Base-by-base conservation (phyloP, 2,329 filamentous ascomycete genomes). In the Colletotrichum trifolii region DNA sequence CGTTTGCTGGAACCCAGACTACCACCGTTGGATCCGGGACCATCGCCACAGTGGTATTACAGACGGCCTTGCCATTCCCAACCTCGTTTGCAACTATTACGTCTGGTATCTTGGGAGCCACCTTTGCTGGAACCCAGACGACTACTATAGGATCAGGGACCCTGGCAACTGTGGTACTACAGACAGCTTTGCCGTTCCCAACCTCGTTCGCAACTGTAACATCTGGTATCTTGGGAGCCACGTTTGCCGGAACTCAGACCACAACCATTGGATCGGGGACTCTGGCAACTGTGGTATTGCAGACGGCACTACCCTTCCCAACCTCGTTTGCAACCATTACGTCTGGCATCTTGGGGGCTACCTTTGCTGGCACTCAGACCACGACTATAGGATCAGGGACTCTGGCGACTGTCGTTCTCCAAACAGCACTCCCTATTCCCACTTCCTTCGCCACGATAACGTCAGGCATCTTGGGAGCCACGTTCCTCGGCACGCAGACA, bases 271-370 rank as follows among this genome's bases (percentile, higher is more conserved):
- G 38, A 5, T 36, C 8, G 2, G 61, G 61, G 2, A 55, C 43
- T 1, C 15, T 64, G n/a, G 62, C 43, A 7, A 64, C 62, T 2
- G 50, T 64, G 8, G 8, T 52, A 2, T 10, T 64, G 1, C 38
- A 61, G 9, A 61, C 62, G 6, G 39, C 62, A 2, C 25, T 64
- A 8, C 62, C 62, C 3, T 35, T 64, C 12, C 61, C 61, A 6
- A 46, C 57, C 7, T 60, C 56, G 6, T 64, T 60, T 3, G 58
- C 56, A 9, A 64, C 61, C 1, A 5, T 64, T 33, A n/a, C 36
- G 13, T 54, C 56, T 4, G 61, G 61, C 6, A 12, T 60, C 11
- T 6, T 40, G 1, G 61, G 54, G 4, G 54, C 40, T 12, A 50
- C 39, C 10, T 64, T 64, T 25, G 25, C 45, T 2, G 61, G 61